Evolutionary conservation across 257 asterid genomes (phyloP).

Genomic region (Haberlea rhodopensis): DNA sequence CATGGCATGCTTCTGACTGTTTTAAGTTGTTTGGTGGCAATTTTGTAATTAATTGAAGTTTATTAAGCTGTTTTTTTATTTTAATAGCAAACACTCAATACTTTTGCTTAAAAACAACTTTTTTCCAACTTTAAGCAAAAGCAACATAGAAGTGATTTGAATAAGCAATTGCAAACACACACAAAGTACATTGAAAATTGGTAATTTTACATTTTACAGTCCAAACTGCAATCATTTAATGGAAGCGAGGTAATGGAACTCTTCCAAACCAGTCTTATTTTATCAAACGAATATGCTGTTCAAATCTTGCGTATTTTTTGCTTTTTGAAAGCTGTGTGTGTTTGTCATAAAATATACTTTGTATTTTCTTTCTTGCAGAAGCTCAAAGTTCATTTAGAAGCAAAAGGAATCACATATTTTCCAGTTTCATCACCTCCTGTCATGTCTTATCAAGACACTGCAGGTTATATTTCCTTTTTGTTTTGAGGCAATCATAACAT

Average conservation of each 20-base stretch:
- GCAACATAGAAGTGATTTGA: too few species aligned
- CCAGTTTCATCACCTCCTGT: slow-evolving; percentile 82
- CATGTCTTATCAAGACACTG: slow-evolving; percentile 47
- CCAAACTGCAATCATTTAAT: too few species aligned
- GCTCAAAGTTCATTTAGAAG: slow-evolving; percentile 58
- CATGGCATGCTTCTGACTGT: too few species aligned
- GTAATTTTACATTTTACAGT: too few species aligned
- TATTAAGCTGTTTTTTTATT: too few species aligned
- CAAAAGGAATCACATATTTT: slow-evolving; percentile 48
- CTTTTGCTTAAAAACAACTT: too few species aligned
- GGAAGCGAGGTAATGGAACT: background rate
- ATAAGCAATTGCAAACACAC: too few species aligned
- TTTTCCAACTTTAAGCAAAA: too few species aligned
- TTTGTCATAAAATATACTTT: slow-evolving; percentile 20
- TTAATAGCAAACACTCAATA: too few species aligned
- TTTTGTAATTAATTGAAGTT: too few species aligned
- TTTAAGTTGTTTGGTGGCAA: too few species aligned
- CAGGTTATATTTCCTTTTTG: background rate
- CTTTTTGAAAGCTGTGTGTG: background rate
- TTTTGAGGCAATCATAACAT: slow-evolving; percentile 28
- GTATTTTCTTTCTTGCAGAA: slow-evolving; percentile 43
- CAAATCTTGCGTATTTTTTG: slow-evolving; percentile 16
- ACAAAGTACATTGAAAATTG: too few species aligned
- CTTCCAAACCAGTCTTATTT: background rate
- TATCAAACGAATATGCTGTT: background rate